These are phyloP conservation scores for Raffaelea deltoideospora DNA, from an alignment of 2,329 filamentous ascomycete species.

Conservation along the genomic window DNA sequence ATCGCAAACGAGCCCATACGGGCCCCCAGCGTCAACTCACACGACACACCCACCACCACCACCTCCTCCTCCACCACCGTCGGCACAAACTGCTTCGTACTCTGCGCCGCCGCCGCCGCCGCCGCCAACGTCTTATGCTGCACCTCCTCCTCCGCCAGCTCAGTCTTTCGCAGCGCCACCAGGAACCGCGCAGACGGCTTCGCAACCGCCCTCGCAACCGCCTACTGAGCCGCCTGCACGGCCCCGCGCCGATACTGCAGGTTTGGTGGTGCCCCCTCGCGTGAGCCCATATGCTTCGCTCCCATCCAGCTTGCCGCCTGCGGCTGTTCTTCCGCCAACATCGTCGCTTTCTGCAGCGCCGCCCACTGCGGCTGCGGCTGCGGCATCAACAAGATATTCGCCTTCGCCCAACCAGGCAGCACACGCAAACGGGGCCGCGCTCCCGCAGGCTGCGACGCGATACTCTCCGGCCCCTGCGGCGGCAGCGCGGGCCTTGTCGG, in stretches of 20 bases:
- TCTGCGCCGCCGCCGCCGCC: constrained; percentile 4
- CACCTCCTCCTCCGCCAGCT: constrained; percentile 2
- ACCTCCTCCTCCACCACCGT: not conserved
- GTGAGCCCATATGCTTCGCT: constrained; percentile 38
- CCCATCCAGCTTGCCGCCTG: constrained; percentile 16
- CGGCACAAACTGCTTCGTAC: constrained; percentile 6
- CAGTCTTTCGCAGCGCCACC: constrained; percentile 6
- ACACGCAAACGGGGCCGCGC: constrained; percentile 21
- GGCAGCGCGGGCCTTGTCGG: constrained; percentile 20
- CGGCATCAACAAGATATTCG: constrained; percentile 40
- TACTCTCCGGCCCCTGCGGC: constrained; percentile 36
- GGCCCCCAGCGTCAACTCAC: too few species aligned
- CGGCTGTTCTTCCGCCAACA: constrained; percentile 4
- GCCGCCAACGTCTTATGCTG: not conserved
- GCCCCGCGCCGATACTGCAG: constrained; percentile 1
- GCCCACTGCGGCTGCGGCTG: constrained; percentile 14
- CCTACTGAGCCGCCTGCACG: constrained; percentile 13
- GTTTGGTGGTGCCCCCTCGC: constrained; percentile 35
- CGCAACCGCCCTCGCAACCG: constrained; percentile 11
- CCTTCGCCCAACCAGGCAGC: constrained; percentile 31
- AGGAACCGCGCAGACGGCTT: not conserved
- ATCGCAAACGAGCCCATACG: constrained; percentile 19
- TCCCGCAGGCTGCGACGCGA: constrained; percentile 26
- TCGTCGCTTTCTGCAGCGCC: constrained; percentile 8
- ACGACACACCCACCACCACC: constrained; percentile 3